Base-by-base conservation (phyloP, 2,329 filamentous ascomycete species). In the Paraphoma sp. region DNA sequence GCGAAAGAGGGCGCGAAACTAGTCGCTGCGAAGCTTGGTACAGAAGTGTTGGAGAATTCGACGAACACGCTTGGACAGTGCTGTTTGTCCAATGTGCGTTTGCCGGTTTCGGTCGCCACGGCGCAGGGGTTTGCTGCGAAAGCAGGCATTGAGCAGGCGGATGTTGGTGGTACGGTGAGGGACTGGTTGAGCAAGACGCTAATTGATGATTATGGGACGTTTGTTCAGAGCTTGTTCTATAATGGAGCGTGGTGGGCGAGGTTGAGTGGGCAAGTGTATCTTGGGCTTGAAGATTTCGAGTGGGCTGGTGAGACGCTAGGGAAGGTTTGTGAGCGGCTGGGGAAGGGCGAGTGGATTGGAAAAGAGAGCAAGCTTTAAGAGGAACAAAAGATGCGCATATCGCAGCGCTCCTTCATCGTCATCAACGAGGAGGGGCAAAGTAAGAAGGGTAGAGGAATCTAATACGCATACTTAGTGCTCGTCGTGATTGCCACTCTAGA, bases 211-310 rank as follows among this genome's bases (percentile, higher is more conserved):
- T 94, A 88, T 84, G 82, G 88, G 52, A 95, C 92, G 0, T 94
- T 92, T 68, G 77, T 95, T 49, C 82, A 88, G 1, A 70, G 90
- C 2, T 86, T 87, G 54, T 75, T 83, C 8, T 87, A 93, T 63
- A 82, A 78, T 0, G 84, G 83, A 0, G 81, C 82, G 51, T 84
- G 88, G 72, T 97, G 90, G 90, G 81, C 84, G 0, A 81, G 94
- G 47, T 69, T 96, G 46, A 93, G 90, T 71, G 91, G 86, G 12
- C 93, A 97, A 81, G 84, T 95, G 0, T 98, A 95, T 72, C 77
- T 97, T n/a, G 91, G 92, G 28, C 73, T 89, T 62, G 82, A 82
- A 11, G 93, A 97, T 75, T 97, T 95, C 70, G 85, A 89, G 71
- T 91, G 86, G 84, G 83, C 84, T 4, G 91, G 83, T 0, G 71